Evolutionary conservation across 768 basidiomycete genomes (phyloP).

Genomic region (Pulveroboletus sp.): DNA sequence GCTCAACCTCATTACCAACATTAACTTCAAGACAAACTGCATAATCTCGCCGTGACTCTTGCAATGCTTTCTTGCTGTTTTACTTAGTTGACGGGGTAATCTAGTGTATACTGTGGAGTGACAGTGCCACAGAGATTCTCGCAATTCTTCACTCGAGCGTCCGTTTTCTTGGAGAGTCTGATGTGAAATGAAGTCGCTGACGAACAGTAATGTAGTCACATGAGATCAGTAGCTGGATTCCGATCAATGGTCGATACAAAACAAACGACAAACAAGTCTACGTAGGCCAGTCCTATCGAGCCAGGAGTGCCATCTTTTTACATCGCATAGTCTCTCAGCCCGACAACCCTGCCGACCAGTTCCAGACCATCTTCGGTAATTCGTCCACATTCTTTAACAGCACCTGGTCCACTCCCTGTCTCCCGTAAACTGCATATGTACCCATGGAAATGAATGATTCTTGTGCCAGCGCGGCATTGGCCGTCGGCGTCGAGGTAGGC

Average conservation of each 20-base stretch:
- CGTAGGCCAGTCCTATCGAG: no score
- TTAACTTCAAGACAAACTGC: background rate
- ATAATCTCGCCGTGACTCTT: no score
- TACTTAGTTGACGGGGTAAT: background rate
- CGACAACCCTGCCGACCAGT: slow-evolving; percentile 9
- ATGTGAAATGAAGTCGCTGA: no score
- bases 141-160: background rate
- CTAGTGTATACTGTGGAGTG: background rate
- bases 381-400: slow-evolving; percentile 12
- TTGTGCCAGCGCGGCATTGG: slow-evolving; percentile 13
- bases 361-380: slow-evolving; percentile 18
- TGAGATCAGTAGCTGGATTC: no score
- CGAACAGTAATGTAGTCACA: no score
- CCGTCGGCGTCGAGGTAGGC: slow-evolving; percentile 28
- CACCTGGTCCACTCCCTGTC: slow-evolving; percentile 1
- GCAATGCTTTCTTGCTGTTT: background rate
- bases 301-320: no score
- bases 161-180: no score
- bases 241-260: no score
- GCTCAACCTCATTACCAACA: background rate
- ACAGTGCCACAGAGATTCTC: background rate
- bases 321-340: background rate
- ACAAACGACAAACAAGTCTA: background rate
- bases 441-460: background rate
- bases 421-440: slow-evolving; percentile 15